Percentiles rank a stretch among this genome's conserved stretches.
Evolutionary conservation across 73 alveolate species (phyloP).

Genomic region (Durusdinium trenchii): DNA sequence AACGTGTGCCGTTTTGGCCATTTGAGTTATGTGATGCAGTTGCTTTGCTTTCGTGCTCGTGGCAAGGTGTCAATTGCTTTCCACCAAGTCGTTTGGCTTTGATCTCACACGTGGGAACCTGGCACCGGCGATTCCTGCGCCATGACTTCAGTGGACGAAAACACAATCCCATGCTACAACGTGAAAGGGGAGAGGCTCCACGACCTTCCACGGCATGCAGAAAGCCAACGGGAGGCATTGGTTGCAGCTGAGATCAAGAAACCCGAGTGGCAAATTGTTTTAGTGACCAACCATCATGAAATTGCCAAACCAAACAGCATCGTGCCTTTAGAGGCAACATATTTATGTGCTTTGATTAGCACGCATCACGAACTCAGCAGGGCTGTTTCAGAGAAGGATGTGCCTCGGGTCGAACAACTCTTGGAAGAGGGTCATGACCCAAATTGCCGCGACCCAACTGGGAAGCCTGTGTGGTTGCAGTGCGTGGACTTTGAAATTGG

Average conservation of each 20-base stretch:
- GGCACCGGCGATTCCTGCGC: slow-evolving; percentile 18
- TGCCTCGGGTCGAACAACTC: background rate
- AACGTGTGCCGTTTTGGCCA: background rate
- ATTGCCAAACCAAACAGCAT: background rate
- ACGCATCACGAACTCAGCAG: background rate
- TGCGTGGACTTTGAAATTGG: slow-evolving; percentile 6
- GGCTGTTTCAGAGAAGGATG: slow-evolving; percentile 13
- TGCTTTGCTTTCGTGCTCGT: slow-evolving; percentile 23
- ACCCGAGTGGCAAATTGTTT: slow-evolving; percentile 4
- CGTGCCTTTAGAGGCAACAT: slow-evolving; percentile 13
- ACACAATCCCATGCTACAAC: background rate
- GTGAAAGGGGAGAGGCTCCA: slow-evolving; percentile 15
- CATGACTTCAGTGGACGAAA: slow-evolving; percentile 3
- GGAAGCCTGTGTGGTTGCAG: slow-evolving; percentile 15
- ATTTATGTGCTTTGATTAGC: background rate
- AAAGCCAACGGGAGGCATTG: slow-evolving; percentile 20
- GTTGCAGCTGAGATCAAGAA: slow-evolving; percentile 26
- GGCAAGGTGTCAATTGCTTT: slow-evolving; percentile 30
- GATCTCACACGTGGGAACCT: background rate
- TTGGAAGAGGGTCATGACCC: slow-evolving; percentile 18
- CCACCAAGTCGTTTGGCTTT: background rate
- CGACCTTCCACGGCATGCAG: slow-evolving; percentile 24
- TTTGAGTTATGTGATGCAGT: background rate
- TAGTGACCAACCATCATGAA: background rate
- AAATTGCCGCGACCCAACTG: slow-evolving; percentile 1